Evolutionary conservation across 1,284 basidiomycete genomes (phyloP), one percentile per base, ranked within the genome.

Genomic region (Tilletia indica): DNA sequence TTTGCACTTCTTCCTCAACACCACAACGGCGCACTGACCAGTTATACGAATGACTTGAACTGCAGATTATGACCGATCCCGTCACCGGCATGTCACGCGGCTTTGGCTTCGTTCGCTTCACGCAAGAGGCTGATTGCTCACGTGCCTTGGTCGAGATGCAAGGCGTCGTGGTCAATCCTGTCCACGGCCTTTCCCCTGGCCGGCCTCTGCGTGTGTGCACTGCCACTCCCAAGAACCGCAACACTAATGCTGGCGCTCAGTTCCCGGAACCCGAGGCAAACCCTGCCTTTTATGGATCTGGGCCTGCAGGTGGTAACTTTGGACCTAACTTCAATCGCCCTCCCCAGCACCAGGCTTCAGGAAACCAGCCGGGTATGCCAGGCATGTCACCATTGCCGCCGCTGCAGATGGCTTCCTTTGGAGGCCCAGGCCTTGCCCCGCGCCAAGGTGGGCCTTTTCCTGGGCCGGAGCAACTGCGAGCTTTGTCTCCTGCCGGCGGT

Each of bases 81-180:
- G 70, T 74, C n/a, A 77, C 75, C 9, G 75, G 78, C 31, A 72
- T 72, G 2, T 79, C 78, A 8, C 72, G 78, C n/a, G 80, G 80
- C n/a, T 82, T 79, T 42, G 81, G 80, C 21, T 82, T 83, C 56
- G 81, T 83, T 0, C 79, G 80, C 11, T 82, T 84, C 51, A 63
- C 71, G 2, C 69, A 73, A 14, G 76, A 78, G 66, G 70, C 73
- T 14, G 82, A 84, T 45, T 74, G 78, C 74, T 75, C 77, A 31
- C 76, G 82, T 45, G 82, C 82, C 5, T 71, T 84, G 36, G 75
- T 82, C 11, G 82, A 84, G 66, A 82, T 84, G 82, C 82, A 83
- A 56, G 72, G 73, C 47, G 70, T 76, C 9, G 42, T 73, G 16
- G 72, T 79, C 51, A 70, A 74, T 11, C 78, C 80, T 21, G 63